Base-by-base conservation (phyloP, 495 filamentous ascomycete species). In the Neurospora tetrasperma region DNA sequence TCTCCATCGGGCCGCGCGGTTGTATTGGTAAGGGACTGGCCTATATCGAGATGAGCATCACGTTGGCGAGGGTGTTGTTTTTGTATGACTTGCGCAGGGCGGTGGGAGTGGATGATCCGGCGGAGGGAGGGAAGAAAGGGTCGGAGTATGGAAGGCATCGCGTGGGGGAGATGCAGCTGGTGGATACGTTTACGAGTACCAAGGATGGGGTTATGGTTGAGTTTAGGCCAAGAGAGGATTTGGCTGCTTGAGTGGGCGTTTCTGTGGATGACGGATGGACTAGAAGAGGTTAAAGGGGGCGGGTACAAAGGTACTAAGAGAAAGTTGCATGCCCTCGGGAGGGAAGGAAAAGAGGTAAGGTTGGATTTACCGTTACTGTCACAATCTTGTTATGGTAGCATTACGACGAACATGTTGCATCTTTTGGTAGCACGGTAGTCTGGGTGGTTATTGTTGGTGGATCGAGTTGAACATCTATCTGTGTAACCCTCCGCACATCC, bases 21-120 rank as follows among this genome's bases (percentile, higher is more conserved):
- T 91, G 89, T 72, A 86, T 90, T 31, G 90, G 89, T 2, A 89
- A 89, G 76, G 83, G 82, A 0, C 74, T 91, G 70, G 88, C 88
- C 0, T 88, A 86, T 72, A 76, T 86, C 43, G 84, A 86, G 78
- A 83, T 89, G 80, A 83, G 79, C 74, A 83, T 84, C 5, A 81
- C 84, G 16, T 72, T 88, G 39, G 86, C 84, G 35, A 74, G 86
- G 11, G 78, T 83, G 48, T 69, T 89, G 70, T 88, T 76, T 31
- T 9, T 82, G 75, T 87, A 86, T 73, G 86, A 88, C 71, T 42
- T 89, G 71, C 77, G 85, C 38, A 76, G 72, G 73, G 81, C 84
- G 11, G 72, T 75, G 5, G 84, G 83, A 4, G 79, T 82, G 11
- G 73, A 42, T 12, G 85, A 85, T 46, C 82, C 83, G 2, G 84